These are phyloP conservation scores for Metschnikowia picachoensis DNA, from an alignment of 805 yeast species.

Conservation along the genomic window DNA sequence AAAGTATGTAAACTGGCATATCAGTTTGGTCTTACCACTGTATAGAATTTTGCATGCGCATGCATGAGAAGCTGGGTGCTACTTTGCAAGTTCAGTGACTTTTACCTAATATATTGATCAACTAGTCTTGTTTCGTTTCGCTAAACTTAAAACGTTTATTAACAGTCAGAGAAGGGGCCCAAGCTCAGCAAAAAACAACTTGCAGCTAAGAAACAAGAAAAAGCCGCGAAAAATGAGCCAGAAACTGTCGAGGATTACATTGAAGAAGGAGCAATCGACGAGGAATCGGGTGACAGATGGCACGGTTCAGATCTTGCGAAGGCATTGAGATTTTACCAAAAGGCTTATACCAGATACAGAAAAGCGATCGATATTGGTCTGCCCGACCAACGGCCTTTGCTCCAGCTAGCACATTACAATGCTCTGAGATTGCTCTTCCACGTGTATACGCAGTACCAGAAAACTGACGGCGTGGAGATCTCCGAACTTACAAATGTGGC, in stretches of 20 bases:
- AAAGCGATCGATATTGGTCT: slow-evolving; percentile 27
- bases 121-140: neutral
- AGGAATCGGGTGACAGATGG: slow-evolving; percentile 79
- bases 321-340: slow-evolving; percentile 59
- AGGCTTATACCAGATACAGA: slow-evolving; percentile 46
- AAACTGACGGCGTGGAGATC: slow-evolving; percentile 33
- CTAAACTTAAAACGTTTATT: neutral
- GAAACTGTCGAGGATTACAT: slow-evolving; percentile 48
- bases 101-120: too few relatives aligned
- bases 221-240: slow-evolving; percentile 2
- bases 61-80: too few relatives aligned
- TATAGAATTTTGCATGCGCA: too few relatives aligned
- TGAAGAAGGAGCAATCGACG: slow-evolving; percentile 56
- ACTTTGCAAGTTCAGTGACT: too few relatives aligned
- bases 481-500: slow-evolving; percentile 28
- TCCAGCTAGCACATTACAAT: slow-evolving; percentile 43
- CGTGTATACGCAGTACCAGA: slow-evolving; percentile 50
- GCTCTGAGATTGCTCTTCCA: slow-evolving; percentile 54
- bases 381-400: slow-evolving; percentile 1
- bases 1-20: neutral
- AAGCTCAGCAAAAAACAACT: slow-evolving; percentile 6
- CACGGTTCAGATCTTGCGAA: slow-evolving; percentile 60
- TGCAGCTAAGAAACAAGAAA: neutral
- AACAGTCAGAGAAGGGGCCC: slow-evolving; percentile 9
- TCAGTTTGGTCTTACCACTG: too few relatives aligned